These are phyloP conservation scores for Rhodocollybia butyracea DNA, from an alignment of 768 basidiomycete species.

Conservation along the genomic window DNA sequence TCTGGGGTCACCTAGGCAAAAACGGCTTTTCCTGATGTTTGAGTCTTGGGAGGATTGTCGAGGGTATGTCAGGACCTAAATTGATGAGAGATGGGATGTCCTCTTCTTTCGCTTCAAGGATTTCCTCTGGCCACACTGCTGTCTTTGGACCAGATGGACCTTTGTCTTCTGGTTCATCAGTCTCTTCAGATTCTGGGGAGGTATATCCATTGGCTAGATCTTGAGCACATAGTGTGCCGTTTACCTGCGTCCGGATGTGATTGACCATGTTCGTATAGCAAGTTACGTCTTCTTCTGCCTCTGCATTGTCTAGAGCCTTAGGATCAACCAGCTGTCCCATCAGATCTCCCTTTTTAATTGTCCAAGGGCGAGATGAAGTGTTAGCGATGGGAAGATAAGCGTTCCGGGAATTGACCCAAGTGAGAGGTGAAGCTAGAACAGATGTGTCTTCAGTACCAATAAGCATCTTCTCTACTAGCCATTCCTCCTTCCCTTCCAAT, in stretches of 20 bases:
- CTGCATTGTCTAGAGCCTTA: background rate
- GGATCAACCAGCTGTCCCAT: constrained; percentile 12
- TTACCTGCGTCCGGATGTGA: background rate
- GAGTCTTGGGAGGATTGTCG: background rate
- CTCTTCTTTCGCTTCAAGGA: background rate
- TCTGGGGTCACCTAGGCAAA: too few species aligned
- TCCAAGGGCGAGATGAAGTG: constrained; percentile 6
- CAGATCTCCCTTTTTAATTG: constrained; percentile 12
- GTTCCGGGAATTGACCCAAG: constrained; percentile 8
- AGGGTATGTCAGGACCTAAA: constrained; percentile 16
- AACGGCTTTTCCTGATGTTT: too few species aligned
- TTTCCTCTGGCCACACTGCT: constrained; percentile 17
- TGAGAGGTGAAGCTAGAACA: constrained; percentile 12
- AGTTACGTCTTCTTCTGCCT: background rate
- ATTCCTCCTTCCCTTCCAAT: constrained; percentile 7
- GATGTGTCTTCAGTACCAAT: constrained; percentile 8
- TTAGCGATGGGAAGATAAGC: constrained; percentile 16
- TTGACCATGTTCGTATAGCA: constrained; percentile 2
- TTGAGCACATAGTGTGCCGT: background rate
- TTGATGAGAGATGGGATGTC: constrained; percentile 12
- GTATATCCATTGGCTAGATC: background rate
- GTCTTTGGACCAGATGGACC: constrained; percentile 19
- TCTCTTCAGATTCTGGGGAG: background rate
- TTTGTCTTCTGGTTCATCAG: constrained; percentile 9
- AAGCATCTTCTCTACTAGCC: constrained; percentile 16